Evolutionary conservation across 1,139 yeast genomes (phyloP).

Genomic region (Yamadazyma sp.): DNA sequence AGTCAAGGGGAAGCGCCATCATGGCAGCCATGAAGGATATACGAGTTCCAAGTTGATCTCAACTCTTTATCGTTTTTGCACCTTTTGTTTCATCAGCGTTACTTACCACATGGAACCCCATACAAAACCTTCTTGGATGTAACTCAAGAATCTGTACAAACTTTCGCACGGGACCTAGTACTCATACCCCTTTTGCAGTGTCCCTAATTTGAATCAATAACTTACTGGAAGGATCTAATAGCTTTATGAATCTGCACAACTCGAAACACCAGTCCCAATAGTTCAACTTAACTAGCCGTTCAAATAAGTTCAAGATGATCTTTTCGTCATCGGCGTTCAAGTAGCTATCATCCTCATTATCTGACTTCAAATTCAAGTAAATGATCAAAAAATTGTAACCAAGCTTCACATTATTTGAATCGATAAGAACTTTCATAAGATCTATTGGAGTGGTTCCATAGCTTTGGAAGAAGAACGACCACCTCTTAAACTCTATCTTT

Average conservation of each 20-base stretch:
- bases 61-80: too few species aligned
- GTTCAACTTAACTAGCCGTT: slow-evolving; percentile 29
- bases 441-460: slow-evolving; percentile 38
- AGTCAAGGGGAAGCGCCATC: too few species aligned
- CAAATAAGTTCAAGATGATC: slow-evolving; percentile 36
- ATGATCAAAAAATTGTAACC: slow-evolving; percentile 45
- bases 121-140: too few species aligned
- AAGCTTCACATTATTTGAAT: slow-evolving; percentile 34
- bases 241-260: slow-evolving; percentile 44
- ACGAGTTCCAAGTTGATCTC: too few species aligned
- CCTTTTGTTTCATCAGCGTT: too few species aligned
- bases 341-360: slow-evolving; percentile 24
- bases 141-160: too few species aligned
- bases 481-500: slow-evolving; percentile 42
- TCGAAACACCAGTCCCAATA: slow-evolving; percentile 51
- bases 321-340: slow-evolving; percentile 31
- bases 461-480: slow-evolving; percentile 38
- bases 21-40: too few species aligned
- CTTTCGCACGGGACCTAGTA: too few species aligned
- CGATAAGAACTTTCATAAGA: slow-evolving; percentile 39
- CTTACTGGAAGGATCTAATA: slow-evolving; percentile 40
- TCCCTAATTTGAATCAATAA: slow-evolving; percentile 17
- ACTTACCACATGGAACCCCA: too few species aligned
- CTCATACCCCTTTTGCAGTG: background rate
- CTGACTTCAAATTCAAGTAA: slow-evolving; percentile 38